Evolutionary conservation across 257 asterid genomes (phyloP), one percentile per base, ranked within the genome.

Genomic region (Linaria vulgaris): DNA sequence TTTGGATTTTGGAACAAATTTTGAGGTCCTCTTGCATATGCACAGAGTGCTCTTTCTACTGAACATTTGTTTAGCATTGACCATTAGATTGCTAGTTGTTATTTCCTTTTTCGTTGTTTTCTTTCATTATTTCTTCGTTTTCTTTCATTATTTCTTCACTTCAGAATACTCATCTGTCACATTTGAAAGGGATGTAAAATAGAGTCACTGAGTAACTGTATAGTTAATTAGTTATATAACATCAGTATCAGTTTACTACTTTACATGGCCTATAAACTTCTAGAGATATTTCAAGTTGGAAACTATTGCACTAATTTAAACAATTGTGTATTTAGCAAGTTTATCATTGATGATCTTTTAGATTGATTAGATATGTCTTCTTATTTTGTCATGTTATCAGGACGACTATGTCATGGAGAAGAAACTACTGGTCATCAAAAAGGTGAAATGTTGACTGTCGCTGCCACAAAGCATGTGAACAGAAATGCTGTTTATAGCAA

Each of bases 361-460:
- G 56, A 54, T 57, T 59, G 56, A 51, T 61, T 72, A 62, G 59
- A 56, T 56, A 50, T 61, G 41, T 66, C 45, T 41, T 72, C 68
- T 53, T 56, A 14, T 71, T 51, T 74, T 9, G 63, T 69, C 63
- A 19, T 58, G 27, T 73, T 58, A 48, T 50, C 79, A 80, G 89
- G 87, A 64, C 76, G 64, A 46, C 34, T 70, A 64, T 54, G 39
- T 57, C 80, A 50, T 59, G 66, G 71, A 27, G 87, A 88, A 76
- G 71, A 80, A 77, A 66, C 51, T 71, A 46, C 70, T 45, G 68
- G 46, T 71, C 66, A 48, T 58, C 79, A 64, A 56, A 74, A 76
- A 67, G 80, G 81, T 50, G 82, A 70, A 56, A 64, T n/a, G 39
- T 34, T 63, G 52, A 63, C 70, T 17, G 71, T 70, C 69, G 68